Conservation (phyloP, 306 rosid genomes). For the Oxytropis ochrocephala region DNA sequence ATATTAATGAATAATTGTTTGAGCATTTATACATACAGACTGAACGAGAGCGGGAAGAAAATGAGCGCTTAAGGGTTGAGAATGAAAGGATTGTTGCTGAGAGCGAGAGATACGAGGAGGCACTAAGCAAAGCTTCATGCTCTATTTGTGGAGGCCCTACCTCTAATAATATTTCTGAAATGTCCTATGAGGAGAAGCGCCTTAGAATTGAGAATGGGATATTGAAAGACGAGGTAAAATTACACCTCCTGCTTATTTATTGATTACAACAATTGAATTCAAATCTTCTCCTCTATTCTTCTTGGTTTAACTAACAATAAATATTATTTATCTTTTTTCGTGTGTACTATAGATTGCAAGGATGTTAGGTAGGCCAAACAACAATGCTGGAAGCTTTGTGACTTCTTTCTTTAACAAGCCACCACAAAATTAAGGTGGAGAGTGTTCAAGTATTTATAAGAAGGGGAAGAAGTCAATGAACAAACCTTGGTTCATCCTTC, state of each 20-base stretch:
- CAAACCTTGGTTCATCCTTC: constrained; percentile 44
- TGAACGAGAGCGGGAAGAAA: constrained; percentile 62
- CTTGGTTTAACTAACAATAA: neutral
- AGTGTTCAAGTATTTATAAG: neutral
- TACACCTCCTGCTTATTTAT: no score
- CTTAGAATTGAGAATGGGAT: constrained; percentile 76
- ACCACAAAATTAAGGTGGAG: neutral
- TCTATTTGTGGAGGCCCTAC: constrained; percentile 64
- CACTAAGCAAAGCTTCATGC: constrained; percentile 48
- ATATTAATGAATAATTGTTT: no score
- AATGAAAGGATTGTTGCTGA: constrained; percentile 71
- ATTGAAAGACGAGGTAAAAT: constrained; percentile 53
- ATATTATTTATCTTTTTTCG: no score
- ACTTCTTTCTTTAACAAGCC: no score
- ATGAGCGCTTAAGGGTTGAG: constrained; percentile 51
- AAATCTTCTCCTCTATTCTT: neutral
- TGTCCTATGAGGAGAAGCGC: constrained; percentile 75
- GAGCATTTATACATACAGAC: constrained; percentile 26
- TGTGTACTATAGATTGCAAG: no score
- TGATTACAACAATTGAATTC: no score
- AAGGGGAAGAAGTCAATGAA: constrained; percentile 41
- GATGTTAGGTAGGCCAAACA: no score
- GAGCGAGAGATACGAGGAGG: constrained; percentile 58
- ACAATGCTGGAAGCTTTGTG: no score
- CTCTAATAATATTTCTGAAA: constrained; percentile 43